Conservation (phyloP, 805 yeast species). For the Candida namnaoensis region DNA sequence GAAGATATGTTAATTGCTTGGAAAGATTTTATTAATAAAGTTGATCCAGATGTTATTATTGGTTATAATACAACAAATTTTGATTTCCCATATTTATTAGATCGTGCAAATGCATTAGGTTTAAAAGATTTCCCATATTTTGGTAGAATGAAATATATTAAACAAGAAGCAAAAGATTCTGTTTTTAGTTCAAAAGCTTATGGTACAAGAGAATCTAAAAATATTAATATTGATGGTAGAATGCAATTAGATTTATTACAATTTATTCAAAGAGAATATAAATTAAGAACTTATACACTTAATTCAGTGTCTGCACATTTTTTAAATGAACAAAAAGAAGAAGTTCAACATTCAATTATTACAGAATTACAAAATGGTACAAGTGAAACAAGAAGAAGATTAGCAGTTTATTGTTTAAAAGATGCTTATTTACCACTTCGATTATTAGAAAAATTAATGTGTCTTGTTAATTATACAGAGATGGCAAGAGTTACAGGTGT, state of each 20-base stretch:
- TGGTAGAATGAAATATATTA: constrained; percentile 60
- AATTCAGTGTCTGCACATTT: constrained; percentile 95
- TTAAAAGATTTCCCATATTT: constrained; percentile 72
- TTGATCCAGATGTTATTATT: constrained; percentile 93
- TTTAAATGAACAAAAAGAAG: constrained; percentile 93
- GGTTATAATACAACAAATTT: constrained; percentile 95
- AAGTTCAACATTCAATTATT: constrained; percentile 94
- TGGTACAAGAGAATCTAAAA: constrained; percentile 91
- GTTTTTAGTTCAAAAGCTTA: constrained; percentile 90
- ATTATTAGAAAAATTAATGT: constrained; percentile 87
- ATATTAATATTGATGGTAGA: constrained; percentile 89
- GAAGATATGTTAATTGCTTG: constrained; percentile 77
- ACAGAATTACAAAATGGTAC: constrained; percentile 91
- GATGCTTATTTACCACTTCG: constrained; percentile 92
- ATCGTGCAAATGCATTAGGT: constrained; percentile 72
- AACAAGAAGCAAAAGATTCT: constrained; percentile 74
- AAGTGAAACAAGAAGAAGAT: constrained; percentile 83
- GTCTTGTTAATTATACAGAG: constrained; percentile 92
- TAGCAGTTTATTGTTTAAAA: constrained; percentile 94
- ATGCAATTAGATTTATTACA: constrained; percentile 91
- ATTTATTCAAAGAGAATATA: constrained; percentile 90
- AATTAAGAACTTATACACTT: constrained; percentile 86
- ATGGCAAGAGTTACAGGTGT: constrained; percentile 99
- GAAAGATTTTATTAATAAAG: constrained; percentile 76
- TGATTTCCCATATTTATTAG: constrained; percentile 87